phyloP scores from a whole-genome alignment of 2,329 filamentous ascomycete genomes.

The Fulvia fulva region DNA sequence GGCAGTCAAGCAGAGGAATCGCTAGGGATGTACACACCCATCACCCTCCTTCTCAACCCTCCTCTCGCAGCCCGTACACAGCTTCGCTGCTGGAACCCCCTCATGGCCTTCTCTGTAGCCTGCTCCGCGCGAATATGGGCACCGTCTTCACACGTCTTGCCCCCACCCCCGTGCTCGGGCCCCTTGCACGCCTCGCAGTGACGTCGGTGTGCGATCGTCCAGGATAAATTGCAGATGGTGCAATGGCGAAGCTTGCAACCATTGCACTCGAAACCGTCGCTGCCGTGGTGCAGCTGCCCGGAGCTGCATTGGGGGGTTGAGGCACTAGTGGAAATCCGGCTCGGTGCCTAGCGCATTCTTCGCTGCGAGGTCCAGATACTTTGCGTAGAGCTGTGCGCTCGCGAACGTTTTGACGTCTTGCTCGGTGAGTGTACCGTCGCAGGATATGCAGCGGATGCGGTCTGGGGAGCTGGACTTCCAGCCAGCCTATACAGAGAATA shows the following conservation, averaged over 20 bases:
- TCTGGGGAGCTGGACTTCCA: slow-evolving; percentile 11
- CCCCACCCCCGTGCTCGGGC: not conserved
- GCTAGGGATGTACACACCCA: not conserved
- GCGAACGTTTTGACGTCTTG: slow-evolving; percentile 16
- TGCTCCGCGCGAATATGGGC: not conserved
- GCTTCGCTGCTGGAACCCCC: not conserved
- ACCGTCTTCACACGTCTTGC: not conserved
- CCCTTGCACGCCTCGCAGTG: not conserved
- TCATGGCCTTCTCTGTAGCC: not conserved
- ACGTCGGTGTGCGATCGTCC: not conserved
- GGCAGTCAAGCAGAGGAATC: too few relatives aligned
- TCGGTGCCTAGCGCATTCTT: not conserved
- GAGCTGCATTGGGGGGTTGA: not conserved
- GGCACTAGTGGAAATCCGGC: not conserved
- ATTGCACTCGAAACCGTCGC: not conserved
- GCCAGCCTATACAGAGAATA: slow-evolving; percentile 20
- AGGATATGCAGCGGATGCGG: slow-evolving; percentile 19
- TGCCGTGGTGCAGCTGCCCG: not conserved
- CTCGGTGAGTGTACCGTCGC: slow-evolving; percentile 9
- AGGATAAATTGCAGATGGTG: not conserved
- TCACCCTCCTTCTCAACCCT: not conserved
- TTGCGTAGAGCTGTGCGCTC: slow-evolving; percentile 3
- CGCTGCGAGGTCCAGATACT: slow-evolving; percentile 4
- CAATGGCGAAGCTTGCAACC: not conserved
- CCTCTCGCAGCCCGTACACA: not conserved